These are phyloP conservation scores for Pseudogymnoascus sp. DNA, from an alignment of 2,329 filamentous ascomycete genomes.

Conservation along the genomic window DNA sequence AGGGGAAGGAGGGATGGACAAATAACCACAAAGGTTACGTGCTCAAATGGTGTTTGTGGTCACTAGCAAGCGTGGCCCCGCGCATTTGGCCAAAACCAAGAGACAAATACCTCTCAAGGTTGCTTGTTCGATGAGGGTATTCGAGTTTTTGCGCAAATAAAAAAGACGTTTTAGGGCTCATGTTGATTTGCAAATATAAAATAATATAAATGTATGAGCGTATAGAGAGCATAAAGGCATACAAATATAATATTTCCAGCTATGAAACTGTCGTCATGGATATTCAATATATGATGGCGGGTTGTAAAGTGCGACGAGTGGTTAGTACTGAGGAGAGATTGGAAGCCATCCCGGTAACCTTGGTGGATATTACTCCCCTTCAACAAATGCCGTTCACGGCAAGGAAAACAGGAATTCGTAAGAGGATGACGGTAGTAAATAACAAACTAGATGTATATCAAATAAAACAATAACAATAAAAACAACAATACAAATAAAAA, in stretches of 20 bases:
- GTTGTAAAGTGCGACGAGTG: neutral
- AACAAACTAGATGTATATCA: neutral
- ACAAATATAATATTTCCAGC: neutral
- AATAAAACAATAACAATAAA: neutral
- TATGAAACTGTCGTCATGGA: neutral
- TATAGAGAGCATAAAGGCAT: neutral
- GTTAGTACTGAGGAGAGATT: neutral
- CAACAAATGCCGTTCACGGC: neutral
- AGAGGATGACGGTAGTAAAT: neutral
- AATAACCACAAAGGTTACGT: slow-evolving; percentile 8
- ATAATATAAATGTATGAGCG: neutral
- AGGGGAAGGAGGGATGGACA: slow-evolving; percentile 5
- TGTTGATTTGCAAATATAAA: neutral
- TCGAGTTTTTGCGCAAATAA: slow-evolving; percentile 1
- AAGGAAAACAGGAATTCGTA: neutral
- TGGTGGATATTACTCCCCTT: neutral
- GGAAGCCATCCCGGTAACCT: neutral
- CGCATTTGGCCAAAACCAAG: neutral
- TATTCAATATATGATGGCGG: neutral
- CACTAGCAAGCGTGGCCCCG: slow-evolving; percentile 1
- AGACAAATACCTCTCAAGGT: slow-evolving; percentile 3
- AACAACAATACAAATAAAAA: neutral
- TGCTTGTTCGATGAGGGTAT: neutral
- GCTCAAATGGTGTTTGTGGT: neutral
- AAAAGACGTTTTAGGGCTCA: neutral